Evolutionary conservation across 2,329 filamentous ascomycete genomes (phyloP).

Genomic region (Arthrobotrys entomopaga): DNA sequence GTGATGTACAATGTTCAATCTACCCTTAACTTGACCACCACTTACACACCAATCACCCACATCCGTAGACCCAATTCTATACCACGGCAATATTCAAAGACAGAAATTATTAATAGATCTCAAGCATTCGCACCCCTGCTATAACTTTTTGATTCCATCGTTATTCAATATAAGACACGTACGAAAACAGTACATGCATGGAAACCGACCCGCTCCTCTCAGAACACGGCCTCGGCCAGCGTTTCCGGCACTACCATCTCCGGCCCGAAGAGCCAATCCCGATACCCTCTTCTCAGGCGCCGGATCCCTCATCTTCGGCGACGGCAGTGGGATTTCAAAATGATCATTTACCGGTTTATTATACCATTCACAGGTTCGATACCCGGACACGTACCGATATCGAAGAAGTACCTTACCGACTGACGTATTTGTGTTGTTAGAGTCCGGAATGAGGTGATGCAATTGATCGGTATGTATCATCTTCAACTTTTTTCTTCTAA

Average conservation of each 20-base stretch:
- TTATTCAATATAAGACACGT: no score
- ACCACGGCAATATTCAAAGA: not conserved
- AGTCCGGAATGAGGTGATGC: slow-evolving; percentile 72
- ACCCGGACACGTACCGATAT: not conserved
- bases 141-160: no score
- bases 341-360: slow-evolving; percentile 76
- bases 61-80: not conserved
- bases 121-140: not conserved
- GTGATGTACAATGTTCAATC: no score
- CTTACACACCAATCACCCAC: not conserved
- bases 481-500: no score
- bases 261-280: slow-evolving; percentile 25
- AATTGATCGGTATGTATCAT: slow-evolving; percentile 70
- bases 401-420: not conserved
- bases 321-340: slow-evolving; percentile 65
- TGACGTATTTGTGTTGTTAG: slow-evolving; percentile 54
- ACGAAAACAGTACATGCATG: not conserved
- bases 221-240: slow-evolving; percentile 30
- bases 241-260: slow-evolving; percentile 45
- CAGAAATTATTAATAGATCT: not conserved
- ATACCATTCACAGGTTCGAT: slow-evolving; percentile 74
- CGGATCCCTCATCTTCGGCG: slow-evolving; percentile 4
- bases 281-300: no score
- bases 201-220: slow-evolving; percentile 38
- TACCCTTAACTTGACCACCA: no score